These are phyloP conservation scores for Fallopia convolvulus DNA, from an alignment of 148 eudicot genomes.

Conservation along the genomic window DNA sequence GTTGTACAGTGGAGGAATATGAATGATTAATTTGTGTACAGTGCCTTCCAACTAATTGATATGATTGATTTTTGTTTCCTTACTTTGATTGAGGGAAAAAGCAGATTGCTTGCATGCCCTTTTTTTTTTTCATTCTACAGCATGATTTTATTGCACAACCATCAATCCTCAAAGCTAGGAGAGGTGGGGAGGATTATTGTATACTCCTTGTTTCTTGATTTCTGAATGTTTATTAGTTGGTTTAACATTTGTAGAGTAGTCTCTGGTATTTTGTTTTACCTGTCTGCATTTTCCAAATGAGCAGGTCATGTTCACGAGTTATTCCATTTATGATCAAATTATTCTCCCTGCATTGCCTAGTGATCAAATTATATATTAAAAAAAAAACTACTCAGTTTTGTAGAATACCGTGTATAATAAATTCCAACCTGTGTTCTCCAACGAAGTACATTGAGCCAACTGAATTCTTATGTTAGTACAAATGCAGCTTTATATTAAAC, in stretches of 20 bases:
- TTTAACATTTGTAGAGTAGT: neutral
- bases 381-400: neutral
- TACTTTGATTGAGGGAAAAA: neutral
- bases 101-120: neutral
- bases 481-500: neutral
- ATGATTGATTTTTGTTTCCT: neutral
- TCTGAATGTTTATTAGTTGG: neutral
- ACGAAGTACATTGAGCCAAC: neutral
- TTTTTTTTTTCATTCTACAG: neutral
- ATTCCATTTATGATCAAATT: too few relatives aligned
- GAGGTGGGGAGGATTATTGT: neutral
- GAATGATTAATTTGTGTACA: neutral
- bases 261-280: neutral
- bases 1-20: neutral
- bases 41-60: conserved; percentile 1
- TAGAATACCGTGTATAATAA: neutral
- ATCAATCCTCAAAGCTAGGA: neutral
- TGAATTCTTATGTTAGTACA: neutral
- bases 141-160: neutral
- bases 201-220: neutral
- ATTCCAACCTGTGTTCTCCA: neutral
- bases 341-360: neutral
- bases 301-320: neutral
- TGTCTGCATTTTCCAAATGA: neutral
- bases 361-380: neutral